Evolutionary conservation across 192 early-diverging fungal species (phyloP).

Genomic region (Cetraspora pellucida): DNA sequence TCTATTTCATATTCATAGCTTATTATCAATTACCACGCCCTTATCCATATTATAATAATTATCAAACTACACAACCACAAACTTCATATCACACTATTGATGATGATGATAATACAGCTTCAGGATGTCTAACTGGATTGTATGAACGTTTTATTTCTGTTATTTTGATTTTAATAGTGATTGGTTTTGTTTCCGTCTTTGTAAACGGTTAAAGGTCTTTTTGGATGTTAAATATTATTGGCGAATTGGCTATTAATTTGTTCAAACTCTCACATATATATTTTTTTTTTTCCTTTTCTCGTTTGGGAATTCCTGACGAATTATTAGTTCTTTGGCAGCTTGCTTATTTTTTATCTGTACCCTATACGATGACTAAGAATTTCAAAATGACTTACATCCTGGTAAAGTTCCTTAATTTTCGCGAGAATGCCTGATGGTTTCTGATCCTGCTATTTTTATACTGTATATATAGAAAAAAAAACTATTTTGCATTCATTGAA

Average conservation of each 20-base stretch:
- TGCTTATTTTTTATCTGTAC: no score
- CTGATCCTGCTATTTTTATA: no score
- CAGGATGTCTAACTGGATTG: slow-evolving; percentile 31
- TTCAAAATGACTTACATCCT: no score
- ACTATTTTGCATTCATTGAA: no score
- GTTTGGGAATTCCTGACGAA: no score
- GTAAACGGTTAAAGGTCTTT: no score
- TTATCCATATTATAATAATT: slow-evolving; percentile 24
- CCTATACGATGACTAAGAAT: no score
- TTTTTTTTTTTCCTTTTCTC: not conserved
- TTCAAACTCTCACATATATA: not conserved
- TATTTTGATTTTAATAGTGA: slow-evolving; percentile 3
- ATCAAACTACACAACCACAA: slow-evolving; percentile 10
- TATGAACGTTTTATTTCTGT: slow-evolving; percentile 24
- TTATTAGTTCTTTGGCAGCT: no score
- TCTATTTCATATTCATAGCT: not conserved
- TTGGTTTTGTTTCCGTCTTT: not conserved
- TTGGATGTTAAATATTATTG: not conserved
- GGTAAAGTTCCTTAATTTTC: no score
- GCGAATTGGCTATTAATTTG: not conserved
- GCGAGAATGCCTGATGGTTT: no score
- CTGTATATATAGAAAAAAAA: no score
- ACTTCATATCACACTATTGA: not conserved
- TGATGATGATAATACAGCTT: slow-evolving; percentile 13
- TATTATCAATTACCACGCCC: slow-evolving; percentile 19